Evolutionary conservation across 2,329 filamentous ascomycete genomes (phyloP), one percentile per base, ranked within the genome.

Genomic region (Xylariaceae sp.): DNA sequence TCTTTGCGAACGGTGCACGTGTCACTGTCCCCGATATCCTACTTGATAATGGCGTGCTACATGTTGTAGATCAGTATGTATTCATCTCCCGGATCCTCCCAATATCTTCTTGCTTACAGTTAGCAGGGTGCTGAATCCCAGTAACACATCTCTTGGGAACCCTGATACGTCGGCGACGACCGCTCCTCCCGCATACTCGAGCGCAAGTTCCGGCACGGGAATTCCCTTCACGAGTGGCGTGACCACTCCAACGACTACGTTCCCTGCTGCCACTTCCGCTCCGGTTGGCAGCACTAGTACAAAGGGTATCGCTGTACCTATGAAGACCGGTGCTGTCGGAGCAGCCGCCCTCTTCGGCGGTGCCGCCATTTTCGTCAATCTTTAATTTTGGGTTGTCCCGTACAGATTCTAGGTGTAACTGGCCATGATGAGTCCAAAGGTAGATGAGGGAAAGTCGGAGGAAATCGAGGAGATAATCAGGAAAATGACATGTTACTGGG

Each of bases 211-310:
- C 6, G 75, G 63, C 21, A 68, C 68, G 7, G 66, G 64, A 12
- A 59, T 70, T 5, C 78, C 80, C 0, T 83, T 79, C 61, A 84
- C 80, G 1, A 75, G 71, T 17, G 74, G 73, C 22, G 65, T 80
- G 27, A 58, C 73, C 1, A 65, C 67, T 2, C 64, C 76, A 0
- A 74, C 69, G n/a, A 64, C 54, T 2, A 67, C 47, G 52, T 61
- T 42, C 27, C 64, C 67, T 3, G 60, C 67, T 3, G 67, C 62
- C 0, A 62, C 60, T 12, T 59, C 55, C 14, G 58, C 55, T 3
- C 60, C 59, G 36, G 61, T 27, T 22, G 6, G 12, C 10, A 57
- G 66, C 7, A 60, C 61, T 27, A 70, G 66, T 23, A 68, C 66
- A 14, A 56, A 42, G 20, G 54, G 53, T 12, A 57, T 54, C 1